Evolutionary conservation across 176 grass and related monocot species (phyloP), one percentile per base, ranked within the genome.

Genomic region (Canna indica): DNA sequence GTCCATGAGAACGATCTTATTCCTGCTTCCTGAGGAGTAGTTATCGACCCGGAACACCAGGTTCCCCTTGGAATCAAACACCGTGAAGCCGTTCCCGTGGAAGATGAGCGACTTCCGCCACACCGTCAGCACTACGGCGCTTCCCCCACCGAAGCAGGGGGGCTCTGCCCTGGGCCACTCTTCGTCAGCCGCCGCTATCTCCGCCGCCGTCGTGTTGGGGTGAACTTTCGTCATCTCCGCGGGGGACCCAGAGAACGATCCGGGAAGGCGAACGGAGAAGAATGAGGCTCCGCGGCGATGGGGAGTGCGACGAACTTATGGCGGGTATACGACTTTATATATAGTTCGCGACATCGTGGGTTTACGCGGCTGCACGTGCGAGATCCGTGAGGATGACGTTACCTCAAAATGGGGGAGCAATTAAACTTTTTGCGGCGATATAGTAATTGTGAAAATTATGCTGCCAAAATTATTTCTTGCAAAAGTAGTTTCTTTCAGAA

Each of bases 51-150:
- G 93, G 84, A 81, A 97, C 16, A 83, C 86, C 0, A 97, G 70
- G 76, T 91, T 75, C 28, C 93, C 93, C 81, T 66, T 80, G 32
- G 86, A 56, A 72, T 97, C 86, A 80, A 83, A 97, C 67, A 97
- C 93, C 20, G 88, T 85, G 85, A 91, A 97, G 2, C 93, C 93
- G 53, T 77, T 90, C 79, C 93, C 91, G 81, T 97, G 88, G 88
- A 97, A 92, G 58, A 97, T 70, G 38, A 92, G 88, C 32, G 93
- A 97, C 79, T 97, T 97, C 71, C 88, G 80, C 93, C 93, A 97
- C 93, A 97, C 88, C 33, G 93, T 97, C 57, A 97, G 74, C 74
- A 77, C 71, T 76, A 18, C 56, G 47, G 47, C 20, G 12, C 36
- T 12, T 45, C 38, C 18, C 32, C 59, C 39, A 50, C 47, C 53